Conservation (phyloP, 768 basidiomycete genomes). For the Leccinum barrowsii region DNA sequence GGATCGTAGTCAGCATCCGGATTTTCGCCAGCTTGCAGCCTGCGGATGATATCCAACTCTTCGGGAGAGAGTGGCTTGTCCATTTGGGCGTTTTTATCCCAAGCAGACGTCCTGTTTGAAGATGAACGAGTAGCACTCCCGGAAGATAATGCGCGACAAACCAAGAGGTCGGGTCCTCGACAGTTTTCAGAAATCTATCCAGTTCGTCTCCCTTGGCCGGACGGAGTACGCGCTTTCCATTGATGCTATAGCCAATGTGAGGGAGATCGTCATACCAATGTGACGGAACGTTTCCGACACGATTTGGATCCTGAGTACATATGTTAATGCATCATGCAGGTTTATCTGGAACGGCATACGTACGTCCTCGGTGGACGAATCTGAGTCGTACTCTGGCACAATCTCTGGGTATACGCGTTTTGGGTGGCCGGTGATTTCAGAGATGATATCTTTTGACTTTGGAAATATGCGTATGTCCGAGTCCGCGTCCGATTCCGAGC, state of each 20-base stretch:
- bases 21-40: constrained; percentile 87
- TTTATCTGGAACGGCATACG: constrained; percentile 26
- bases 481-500: constrained; percentile 30
- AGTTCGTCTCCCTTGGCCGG: constrained; percentile 95
- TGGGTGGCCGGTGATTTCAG: constrained; percentile 78
- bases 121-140: constrained; percentile 1
- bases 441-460: constrained; percentile 64
- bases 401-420: constrained; percentile 86
- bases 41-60: constrained; percentile 91
- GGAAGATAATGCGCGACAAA: constrained; percentile 32
- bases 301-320: constrained; percentile 74
- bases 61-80: constrained; percentile 84
- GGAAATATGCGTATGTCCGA: constrained; percentile 57
- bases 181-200: constrained; percentile 92
- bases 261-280: constrained; percentile 99
- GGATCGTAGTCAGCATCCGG: constrained; percentile 90
- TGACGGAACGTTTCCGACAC: constrained; percentile 91
- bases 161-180: constrained; percentile 92
- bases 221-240: constrained; percentile 90
- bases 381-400: constrained; percentile 87
- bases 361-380: constrained; percentile 90
- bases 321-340: not conserved
- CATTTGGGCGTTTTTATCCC: constrained; percentile 82
- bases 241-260: constrained; percentile 95
- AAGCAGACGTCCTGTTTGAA: constrained; percentile 74